These are phyloP conservation scores for Fraxinus dipetala DNA, from an alignment of 305 asterid species.

Conservation along the genomic window DNA sequence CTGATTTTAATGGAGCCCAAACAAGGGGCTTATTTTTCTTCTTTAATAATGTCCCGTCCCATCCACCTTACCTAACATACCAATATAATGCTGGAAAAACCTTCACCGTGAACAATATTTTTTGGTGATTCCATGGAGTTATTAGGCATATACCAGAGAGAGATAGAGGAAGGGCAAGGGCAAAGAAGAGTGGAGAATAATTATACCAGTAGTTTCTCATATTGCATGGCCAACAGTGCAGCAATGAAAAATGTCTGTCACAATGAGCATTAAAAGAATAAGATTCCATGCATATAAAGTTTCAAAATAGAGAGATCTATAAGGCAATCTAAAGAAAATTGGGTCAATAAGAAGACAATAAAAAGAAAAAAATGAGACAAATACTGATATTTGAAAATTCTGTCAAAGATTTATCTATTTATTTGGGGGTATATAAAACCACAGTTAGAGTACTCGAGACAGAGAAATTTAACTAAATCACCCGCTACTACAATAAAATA, in stretches of 20 bases:
- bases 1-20: too few species aligned
- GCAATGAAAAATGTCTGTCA: conserved; percentile 95
- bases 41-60: not conserved
- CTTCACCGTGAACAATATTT: not conserved
- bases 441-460: not conserved
- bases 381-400: not conserved
- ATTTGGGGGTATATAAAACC: not conserved
- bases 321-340: not conserved
- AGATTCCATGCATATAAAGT: not conserved
- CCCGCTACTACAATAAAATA: not conserved
- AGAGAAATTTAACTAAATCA: not conserved
- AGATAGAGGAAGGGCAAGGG: not conserved
- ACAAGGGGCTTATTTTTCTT: not conserved
- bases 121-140: not conserved
- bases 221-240: conserved; percentile 92
- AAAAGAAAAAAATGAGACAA: not conserved
- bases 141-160: not conserved
- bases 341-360: not conserved
- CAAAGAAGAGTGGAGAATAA: conserved; percentile 13
- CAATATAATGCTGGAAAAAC: not conserved
- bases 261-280: conserved; percentile 3
- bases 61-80: not conserved
- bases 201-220: conserved; percentile 71
- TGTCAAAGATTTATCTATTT: not conserved
- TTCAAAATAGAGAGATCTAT: not conserved